phyloP scores from a whole-genome alignment of 495 filamentous ascomycete genomes.

The Aspergillus sclerotioniger region DNA sequence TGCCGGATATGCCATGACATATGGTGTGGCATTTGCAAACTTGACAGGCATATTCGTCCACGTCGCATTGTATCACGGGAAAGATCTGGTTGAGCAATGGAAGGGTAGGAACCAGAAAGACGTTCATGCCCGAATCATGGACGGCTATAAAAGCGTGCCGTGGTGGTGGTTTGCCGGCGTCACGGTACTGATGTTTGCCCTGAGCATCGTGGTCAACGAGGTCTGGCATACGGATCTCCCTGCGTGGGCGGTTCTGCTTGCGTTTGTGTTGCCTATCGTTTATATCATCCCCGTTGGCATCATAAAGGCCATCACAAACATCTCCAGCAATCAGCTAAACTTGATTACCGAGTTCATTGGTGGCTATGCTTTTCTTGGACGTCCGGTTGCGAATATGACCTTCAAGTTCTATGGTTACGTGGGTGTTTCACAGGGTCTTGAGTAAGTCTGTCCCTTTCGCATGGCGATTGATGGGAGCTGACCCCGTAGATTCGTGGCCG shows the following conservation, averaged over 20 bases:
- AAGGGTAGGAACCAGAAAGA: slow-evolving; percentile 58
- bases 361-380: slow-evolving; percentile 67
- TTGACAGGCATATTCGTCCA: slow-evolving; percentile 65
- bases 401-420: slow-evolving; percentile 78
- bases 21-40: slow-evolving; percentile 70
- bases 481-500: slow-evolving; percentile 58
- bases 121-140: slow-evolving; percentile 42
- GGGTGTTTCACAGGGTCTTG: slow-evolving; percentile 54
- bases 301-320: slow-evolving; percentile 65
- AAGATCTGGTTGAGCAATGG: slow-evolving; percentile 60
- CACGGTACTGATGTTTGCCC: slow-evolving; percentile 50
- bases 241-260: slow-evolving; percentile 67
- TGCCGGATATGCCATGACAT: slow-evolving; percentile 51
- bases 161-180: slow-evolving; percentile 45
- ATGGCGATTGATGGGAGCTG: slow-evolving; percentile 35
- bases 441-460: slow-evolving; percentile 38
- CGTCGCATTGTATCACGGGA: slow-evolving; percentile 62
- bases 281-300: slow-evolving; percentile 49
- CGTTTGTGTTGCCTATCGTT: slow-evolving; percentile 44
- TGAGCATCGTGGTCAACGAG: slow-evolving; percentile 62
- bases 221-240: slow-evolving; percentile 64
- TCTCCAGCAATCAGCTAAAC: slow-evolving; percentile 63
- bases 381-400: slow-evolving; percentile 66
- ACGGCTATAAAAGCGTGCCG: slow-evolving; percentile 34
- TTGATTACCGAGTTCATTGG: slow-evolving; percentile 70